phyloP scores from a whole-genome alignment of 257 asterid species.

The Fraxinus quadrangulata region DNA sequence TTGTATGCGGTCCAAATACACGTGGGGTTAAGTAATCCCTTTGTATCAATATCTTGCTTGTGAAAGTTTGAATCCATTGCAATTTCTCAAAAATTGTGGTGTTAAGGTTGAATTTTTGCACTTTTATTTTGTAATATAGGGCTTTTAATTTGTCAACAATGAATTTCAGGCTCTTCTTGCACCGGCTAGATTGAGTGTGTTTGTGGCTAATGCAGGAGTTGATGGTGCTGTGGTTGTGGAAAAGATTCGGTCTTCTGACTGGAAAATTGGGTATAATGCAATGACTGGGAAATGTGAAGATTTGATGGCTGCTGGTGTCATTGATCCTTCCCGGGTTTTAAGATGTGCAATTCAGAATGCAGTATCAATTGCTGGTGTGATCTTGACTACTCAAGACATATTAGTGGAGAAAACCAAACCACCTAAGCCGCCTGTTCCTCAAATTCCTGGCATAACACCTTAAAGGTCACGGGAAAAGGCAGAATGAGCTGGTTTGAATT shows the following conservation, averaged over 20 bases:
- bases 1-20: not conserved
- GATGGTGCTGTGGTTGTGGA: constrained; percentile 82
- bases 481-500: not conserved
- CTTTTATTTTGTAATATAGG: not conserved
- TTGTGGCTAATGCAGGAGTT: constrained; percentile 86
- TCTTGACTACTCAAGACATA: constrained; percentile 90
- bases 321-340: constrained; percentile 79
- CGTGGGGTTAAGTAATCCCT: not conserved
- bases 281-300: constrained; percentile 76
- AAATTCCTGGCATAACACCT: constrained; percentile 81
- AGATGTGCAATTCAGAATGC: constrained; percentile 89
- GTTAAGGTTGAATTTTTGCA: not conserved
- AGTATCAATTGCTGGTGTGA: constrained; percentile 82
- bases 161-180: constrained; percentile 92
- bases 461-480: constrained; percentile 20
- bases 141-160: constrained; percentile 14
- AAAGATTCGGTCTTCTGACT: constrained; percentile 51
- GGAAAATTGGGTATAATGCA: constrained; percentile 73
- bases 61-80: not conserved
- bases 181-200: constrained; percentile 62
- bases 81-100: not conserved
- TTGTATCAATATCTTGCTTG: not conserved
- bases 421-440: constrained; percentile 65
- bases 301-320: constrained; percentile 76
- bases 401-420: constrained; percentile 67